Conservation (phyloP, 257 asterid species). For the Solanum phureja region DNA sequence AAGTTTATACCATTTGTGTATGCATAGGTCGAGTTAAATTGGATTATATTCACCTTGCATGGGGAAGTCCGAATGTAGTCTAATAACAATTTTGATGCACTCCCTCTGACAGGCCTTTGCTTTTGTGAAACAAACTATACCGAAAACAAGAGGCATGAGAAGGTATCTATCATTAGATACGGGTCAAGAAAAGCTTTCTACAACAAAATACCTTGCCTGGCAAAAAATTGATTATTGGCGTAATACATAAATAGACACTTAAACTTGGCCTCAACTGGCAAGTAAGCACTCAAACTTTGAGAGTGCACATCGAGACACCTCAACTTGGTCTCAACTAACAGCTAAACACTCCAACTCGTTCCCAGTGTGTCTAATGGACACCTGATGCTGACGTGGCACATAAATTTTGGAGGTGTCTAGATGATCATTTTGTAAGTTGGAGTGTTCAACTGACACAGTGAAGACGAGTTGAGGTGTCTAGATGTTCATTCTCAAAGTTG, state of each 20-base stretch:
- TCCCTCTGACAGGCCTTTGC: conserved; percentile 73
- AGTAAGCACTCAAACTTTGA: background rate
- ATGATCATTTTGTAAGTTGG: background rate
- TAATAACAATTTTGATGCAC: conserved; percentile 54
- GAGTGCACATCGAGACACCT: background rate
- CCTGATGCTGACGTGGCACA: background rate
- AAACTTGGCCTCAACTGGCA: background rate
- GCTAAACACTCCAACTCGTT: background rate
- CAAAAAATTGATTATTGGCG: background rate
- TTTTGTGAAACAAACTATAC: conserved; percentile 76
- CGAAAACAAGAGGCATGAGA: conserved; percentile 3
- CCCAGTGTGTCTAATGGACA: background rate
- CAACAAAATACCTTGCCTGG: background rate
- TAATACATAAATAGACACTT: background rate
- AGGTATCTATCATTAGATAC: background rate
- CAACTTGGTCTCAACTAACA: background rate
- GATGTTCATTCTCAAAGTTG: background rate
- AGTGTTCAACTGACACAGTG: background rate
- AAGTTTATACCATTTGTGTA: background rate
- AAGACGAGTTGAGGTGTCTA: background rate
- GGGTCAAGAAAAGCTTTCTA: background rate
- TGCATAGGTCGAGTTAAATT: background rate
- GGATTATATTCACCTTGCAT: conserved; percentile 55
- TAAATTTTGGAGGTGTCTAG: background rate
- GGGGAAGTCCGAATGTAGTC: conserved; percentile 59